Evolutionary conservation across 768 basidiomycete species (phyloP).

Genomic region (Lactarius sanguifluus): DNA sequence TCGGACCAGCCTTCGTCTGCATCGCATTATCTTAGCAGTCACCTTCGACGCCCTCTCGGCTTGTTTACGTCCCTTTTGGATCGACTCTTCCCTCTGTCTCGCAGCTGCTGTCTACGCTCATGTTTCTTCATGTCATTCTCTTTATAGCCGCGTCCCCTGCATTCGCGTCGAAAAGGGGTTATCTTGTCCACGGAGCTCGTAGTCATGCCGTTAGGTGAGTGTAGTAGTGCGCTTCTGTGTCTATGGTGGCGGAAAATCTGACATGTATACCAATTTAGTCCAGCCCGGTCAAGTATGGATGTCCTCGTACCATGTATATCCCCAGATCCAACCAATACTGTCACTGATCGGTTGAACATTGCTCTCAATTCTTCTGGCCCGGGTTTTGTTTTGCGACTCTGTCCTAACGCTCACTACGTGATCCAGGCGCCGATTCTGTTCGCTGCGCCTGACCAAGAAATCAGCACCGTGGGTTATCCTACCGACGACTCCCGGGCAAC

Average conservation of each 20-base stretch:
- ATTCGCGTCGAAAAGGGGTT: background rate
- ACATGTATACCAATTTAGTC: background rate
- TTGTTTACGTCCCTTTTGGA: no score
- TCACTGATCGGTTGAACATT: slow-evolving; percentile 65
- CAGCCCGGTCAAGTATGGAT: background rate
- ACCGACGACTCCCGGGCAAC: slow-evolving; percentile 63
- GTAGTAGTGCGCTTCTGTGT: background rate
- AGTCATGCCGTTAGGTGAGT: background rate
- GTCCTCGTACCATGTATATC: slow-evolving; percentile 33
- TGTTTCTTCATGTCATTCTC: background rate
- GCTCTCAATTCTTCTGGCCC: slow-evolving; percentile 64
- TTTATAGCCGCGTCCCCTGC: background rate
- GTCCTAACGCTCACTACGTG: slow-evolving; percentile 59
- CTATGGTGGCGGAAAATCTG: background rate
- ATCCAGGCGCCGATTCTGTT: slow-evolving; percentile 69
- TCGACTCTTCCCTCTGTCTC: no score
- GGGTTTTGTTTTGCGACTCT: slow-evolving; percentile 66
- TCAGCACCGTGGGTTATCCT: slow-evolving; percentile 78
- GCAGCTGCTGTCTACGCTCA: background rate
- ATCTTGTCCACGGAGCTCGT: background rate
- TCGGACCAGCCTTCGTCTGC: no score
- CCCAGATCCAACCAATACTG: slow-evolving; percentile 57
- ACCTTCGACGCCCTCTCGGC: no score
- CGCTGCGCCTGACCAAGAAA: slow-evolving; percentile 69
- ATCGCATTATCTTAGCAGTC: no score